These are phyloP conservation scores for Stephanodiscus triporus DNA, from an alignment of 108 stramenopile genomes.

Conservation along the genomic window DNA sequence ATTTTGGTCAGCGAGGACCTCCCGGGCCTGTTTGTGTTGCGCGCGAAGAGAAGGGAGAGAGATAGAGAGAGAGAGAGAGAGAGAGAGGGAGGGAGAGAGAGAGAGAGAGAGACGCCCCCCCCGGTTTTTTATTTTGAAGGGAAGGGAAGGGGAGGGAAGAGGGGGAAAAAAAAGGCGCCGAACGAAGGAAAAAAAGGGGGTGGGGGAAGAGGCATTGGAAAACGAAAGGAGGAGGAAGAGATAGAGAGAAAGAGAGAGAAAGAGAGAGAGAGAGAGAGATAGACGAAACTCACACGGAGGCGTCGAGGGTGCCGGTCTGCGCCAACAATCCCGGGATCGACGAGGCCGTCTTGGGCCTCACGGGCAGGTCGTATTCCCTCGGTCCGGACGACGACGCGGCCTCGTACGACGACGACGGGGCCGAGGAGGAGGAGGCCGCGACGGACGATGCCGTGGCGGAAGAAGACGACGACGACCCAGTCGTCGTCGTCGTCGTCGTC, in stretches of 20 bases:
- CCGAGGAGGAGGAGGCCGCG: not conserved
- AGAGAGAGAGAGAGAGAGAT: constrained; percentile 45
- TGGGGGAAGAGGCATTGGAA: no score
- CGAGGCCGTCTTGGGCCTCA: constrained; percentile 14
- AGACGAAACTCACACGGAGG: constrained; percentile 37
- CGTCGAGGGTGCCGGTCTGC: constrained; percentile 86
- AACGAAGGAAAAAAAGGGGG: no score
- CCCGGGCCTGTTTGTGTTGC: constrained; percentile 30
- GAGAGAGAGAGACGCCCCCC: no score
- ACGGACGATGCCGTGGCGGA: not conserved
- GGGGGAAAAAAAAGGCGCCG: no score
- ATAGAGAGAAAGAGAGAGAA: not conserved
- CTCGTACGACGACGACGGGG: constrained; percentile 4
- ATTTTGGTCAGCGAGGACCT: constrained; percentile 29
- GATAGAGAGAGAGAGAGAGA: not conserved
- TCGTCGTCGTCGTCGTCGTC: no score
- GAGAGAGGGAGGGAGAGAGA: not conserved
- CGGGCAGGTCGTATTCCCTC: constrained; percentile 42
- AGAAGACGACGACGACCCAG: no score
- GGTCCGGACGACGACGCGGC: constrained; percentile 19
- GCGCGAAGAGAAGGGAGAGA: not conserved
- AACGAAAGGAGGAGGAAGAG: no score
- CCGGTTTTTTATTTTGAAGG: no score
- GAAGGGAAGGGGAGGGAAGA: no score
- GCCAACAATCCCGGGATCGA: constrained; percentile 57